Conservation (phyloP, 1,139 yeast species). For the Saccharomyces hybrid region DNA sequence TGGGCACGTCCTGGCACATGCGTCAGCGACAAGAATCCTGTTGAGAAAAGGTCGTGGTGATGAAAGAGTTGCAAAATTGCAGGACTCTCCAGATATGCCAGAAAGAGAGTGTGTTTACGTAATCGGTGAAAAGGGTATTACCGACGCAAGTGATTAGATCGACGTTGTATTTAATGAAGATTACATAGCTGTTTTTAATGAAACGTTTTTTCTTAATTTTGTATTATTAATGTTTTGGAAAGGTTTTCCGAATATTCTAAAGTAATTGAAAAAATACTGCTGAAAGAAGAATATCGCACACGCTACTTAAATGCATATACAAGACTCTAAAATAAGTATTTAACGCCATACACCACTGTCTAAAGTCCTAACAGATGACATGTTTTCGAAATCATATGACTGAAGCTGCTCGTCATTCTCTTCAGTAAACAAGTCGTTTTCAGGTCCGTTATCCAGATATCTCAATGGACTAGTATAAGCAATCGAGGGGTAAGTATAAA, state of each 20-base stretch:
- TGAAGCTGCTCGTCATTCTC: not conserved
- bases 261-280: not conserved
- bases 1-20: conserved; percentile 58
- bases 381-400: not conserved
- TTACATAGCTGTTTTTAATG: not conserved
- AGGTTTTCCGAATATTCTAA: not conserved
- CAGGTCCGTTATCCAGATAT: conserved; percentile 2
- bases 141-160: conserved; percentile 36
- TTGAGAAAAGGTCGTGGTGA: conserved; percentile 58
- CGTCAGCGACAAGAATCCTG: conserved; percentile 53
- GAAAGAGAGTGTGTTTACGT: conserved; percentile 50
- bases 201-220: not conserved
- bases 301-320: not conserved
- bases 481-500: conserved; percentile 16
- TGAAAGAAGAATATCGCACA: not conserved
- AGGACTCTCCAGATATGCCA: conserved; percentile 59
- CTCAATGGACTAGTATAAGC: conserved; percentile 10
- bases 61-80: conserved; percentile 55
- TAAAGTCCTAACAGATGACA: not conserved
- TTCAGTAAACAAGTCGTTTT: not conserved
- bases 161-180: not conserved
- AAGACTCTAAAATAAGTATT: not conserved
- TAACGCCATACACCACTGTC: not conserved
- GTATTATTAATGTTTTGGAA: not conserved
- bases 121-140: conserved; percentile 47